A percentile compares a stretch with the other conserved stretches of the same genome.
Evolutionary conservation across 108 stramenopile species (phyloP).

Genomic region (Phaeodactylum tricornutum): DNA sequence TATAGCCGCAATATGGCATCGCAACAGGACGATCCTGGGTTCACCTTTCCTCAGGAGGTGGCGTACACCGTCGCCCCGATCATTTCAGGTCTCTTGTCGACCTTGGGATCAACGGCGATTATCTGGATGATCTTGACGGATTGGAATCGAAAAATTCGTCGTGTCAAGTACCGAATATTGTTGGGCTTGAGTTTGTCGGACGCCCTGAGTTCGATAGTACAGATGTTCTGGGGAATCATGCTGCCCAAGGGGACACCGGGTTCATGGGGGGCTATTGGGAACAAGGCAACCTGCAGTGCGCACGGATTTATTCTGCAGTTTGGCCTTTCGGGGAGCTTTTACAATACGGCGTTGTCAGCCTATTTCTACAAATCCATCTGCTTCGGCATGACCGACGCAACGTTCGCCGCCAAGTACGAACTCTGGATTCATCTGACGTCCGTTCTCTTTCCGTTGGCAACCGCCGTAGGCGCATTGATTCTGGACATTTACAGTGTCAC

Average conservation of each 20-base stretch:
- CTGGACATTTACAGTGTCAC: background rate
- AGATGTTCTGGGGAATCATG: too few species aligned
- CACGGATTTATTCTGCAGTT: constrained; percentile 6
- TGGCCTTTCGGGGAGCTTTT: constrained; percentile 8
- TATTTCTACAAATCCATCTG: constrained; percentile 13
- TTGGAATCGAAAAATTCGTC: too few species aligned
- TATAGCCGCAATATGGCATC: too few species aligned
- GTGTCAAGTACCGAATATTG: too few species aligned
- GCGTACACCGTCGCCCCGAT: too few species aligned
- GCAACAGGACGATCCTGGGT: too few species aligned
- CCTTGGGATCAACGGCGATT: too few species aligned
- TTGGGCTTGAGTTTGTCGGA: too few species aligned
- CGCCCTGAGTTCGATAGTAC: too few species aligned
- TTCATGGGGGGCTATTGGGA: constrained; percentile 1
- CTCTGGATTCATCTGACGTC: background rate
- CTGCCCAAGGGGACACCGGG: background rate
- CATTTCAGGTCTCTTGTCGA: too few species aligned
- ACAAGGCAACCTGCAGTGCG: constrained; percentile 4
- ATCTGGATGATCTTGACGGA: too few species aligned
- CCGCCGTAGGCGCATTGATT: background rate
- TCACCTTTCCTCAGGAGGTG: too few species aligned
- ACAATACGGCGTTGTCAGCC: constrained; percentile 4
- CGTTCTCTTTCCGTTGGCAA: background rate
- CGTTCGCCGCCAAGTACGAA: background rate
- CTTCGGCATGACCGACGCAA: constrained; percentile 5